phyloP scores from a whole-genome alignment of 2,329 filamentous ascomycete genomes.

The Parascedosporium putredinis region DNA sequence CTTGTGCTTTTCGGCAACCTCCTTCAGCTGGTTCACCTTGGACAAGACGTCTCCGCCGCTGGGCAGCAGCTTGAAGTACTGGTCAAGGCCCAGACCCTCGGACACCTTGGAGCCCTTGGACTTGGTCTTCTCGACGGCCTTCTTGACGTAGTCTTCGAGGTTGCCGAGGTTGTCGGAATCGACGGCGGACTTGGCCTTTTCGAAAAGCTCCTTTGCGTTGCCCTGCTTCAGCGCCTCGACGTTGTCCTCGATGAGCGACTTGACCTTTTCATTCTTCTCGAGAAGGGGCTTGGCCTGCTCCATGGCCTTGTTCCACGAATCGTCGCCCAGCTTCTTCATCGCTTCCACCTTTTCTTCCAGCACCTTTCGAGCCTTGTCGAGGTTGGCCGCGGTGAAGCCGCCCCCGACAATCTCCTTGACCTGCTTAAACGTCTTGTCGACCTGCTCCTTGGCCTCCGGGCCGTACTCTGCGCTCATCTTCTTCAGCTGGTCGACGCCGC shows the following conservation, averaged over 20 bases:
- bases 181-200: slow-evolving; percentile 49
- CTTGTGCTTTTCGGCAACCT: slow-evolving; percentile 57
- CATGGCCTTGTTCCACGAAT: slow-evolving; percentile 61
- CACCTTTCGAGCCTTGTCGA: slow-evolving; percentile 48
- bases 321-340: slow-evolving; percentile 56
- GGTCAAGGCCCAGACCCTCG: slow-evolving; percentile 38
- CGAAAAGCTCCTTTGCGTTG: slow-evolving; percentile 52
- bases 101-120: slow-evolving; percentile 28
- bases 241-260: slow-evolving; percentile 63
- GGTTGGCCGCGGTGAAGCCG: slow-evolving; percentile 43
- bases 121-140: slow-evolving; percentile 29
- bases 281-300: slow-evolving; percentile 62
- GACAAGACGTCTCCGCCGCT: slow-evolving; percentile 53
- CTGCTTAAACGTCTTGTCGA: slow-evolving; percentile 61
- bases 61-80: slow-evolving; percentile 57
- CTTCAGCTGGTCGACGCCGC: slow-evolving; percentile 58
- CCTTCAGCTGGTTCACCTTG: slow-evolving; percentile 54
- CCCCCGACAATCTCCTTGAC: slow-evolving; percentile 52
- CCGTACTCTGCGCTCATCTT: slow-evolving; percentile 59
- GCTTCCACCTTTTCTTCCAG: slow-evolving; percentile 61
- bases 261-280: slow-evolving; percentile 67
- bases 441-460: slow-evolving; percentile 66
- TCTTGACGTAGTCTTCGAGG: slow-evolving; percentile 24
- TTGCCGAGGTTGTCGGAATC: slow-evolving; percentile 48
- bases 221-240: slow-evolving; percentile 56